Evolutionary conservation across 164 flowering plant genomes (phyloP), one percentile per base, ranked within the genome.

Genomic region (Aristolochia fimbriata): DNA sequence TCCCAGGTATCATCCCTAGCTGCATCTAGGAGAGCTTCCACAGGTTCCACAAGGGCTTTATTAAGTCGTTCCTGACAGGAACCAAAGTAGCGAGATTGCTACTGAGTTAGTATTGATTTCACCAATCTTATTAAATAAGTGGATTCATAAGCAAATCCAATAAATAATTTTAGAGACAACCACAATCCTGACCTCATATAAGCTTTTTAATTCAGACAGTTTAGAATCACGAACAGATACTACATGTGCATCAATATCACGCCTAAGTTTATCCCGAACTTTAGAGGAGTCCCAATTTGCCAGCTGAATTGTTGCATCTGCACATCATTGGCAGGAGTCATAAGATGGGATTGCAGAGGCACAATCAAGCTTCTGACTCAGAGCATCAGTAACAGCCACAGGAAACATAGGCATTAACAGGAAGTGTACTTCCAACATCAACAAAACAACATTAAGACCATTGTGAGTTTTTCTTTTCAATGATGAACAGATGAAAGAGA

Each of bases 1-100:
- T 91, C 87, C 99, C 99, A 94, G 31, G 99, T 94, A 33, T 84
- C 96, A 63, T 62, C 67, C 58, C 75, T 73, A 64, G 97, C 96
- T 66, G 81, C 86, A 74, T 91, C 96, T 60, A 94, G 68, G 69
- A 91, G 89, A 60, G 86, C 89, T 71, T 85, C 99, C 57, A 94
- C 90, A 33, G 99, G 95, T 68, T 78, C 99, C 43, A 76, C 61
- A 59, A 94, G 78, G 57, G 96, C 88, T 55, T 80, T 84, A 24
- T 79, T 80, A 51, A 94, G 73, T 81, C 82, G 86, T 67, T 58
- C 72, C 99, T 94, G 82, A 30, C 60, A 47, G 55, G 11, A 51
- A 41, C 60, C 48, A 30, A 61, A 60, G 58, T 9, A 54, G 15
- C 51, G 41, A 30, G 13, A 41, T 23, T 30, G 20, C 27, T 5